These are phyloP conservation scores for Exsudoporus frostii DNA, from an alignment of 768 basidiomycete genomes.

Conservation along the genomic window DNA sequence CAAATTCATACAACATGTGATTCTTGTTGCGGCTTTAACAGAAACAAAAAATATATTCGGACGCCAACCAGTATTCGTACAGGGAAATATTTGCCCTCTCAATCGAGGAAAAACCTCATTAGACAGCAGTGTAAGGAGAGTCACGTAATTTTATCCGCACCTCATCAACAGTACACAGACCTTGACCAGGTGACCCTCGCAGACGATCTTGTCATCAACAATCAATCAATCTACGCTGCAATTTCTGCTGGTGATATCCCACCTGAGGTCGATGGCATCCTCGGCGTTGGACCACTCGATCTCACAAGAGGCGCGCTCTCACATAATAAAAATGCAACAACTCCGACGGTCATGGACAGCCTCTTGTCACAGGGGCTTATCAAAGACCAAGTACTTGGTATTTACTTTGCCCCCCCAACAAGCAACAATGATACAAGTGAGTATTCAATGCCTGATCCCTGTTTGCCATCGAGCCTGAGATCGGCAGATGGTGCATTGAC, in stretches of 20 bases:
- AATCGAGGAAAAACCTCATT: constrained; percentile 13
- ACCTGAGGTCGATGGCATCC: constrained; percentile 26
- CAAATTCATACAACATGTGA: not conserved
- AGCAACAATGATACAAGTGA: constrained; percentile 16
- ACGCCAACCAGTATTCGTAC: constrained; percentile 25
- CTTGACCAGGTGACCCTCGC: constrained; percentile 27
- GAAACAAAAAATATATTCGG: constrained; percentile 20
- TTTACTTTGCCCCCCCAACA: constrained; percentile 24
- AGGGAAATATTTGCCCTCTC: no score
- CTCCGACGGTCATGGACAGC: constrained; percentile 28
- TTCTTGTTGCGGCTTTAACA: constrained; percentile 12
- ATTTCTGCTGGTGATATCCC: constrained; percentile 9
- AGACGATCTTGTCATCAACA: constrained; percentile 20
- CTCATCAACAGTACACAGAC: constrained; percentile 5
- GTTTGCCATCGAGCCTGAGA: not conserved
- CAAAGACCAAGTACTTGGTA: constrained; percentile 12
- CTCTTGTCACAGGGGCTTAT: constrained; percentile 20
- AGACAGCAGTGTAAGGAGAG: constrained; percentile 37
- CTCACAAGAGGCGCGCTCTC: constrained; percentile 12
- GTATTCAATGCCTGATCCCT: not conserved
- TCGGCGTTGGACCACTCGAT: constrained; percentile 26
- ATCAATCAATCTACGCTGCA: constrained; percentile 31
- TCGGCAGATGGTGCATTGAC: constrained; percentile 25
- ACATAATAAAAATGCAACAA: not conserved
- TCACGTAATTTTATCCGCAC: not conserved